A percentile compares a stretch with the other conserved stretches of the same genome.
Evolutionary conservation across 2,329 filamentous ascomycete genomes (phyloP).

Genomic region (Cladorrhinum sp.): DNA sequence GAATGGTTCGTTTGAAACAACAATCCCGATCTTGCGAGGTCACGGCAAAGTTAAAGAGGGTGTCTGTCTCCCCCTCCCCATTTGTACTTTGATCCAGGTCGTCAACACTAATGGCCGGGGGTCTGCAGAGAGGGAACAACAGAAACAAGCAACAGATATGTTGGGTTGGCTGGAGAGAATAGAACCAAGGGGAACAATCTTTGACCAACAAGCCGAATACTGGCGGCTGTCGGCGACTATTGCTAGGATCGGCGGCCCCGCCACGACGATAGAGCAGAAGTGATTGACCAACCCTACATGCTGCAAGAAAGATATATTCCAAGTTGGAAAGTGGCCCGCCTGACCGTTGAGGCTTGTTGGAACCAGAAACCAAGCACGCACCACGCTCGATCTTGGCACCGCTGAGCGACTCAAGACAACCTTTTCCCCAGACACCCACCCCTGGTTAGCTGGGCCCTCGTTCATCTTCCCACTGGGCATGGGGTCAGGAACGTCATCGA

Average conservation of each 20-base stretch:
- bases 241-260: conserved; percentile 1
- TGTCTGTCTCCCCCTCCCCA: not conserved
- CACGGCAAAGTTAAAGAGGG: not conserved
- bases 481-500: conserved; percentile 5
- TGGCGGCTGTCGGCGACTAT: not conserved
- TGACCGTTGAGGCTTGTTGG: conserved; percentile 2
- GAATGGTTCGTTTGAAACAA: not conserved
- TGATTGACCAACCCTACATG: conserved; percentile 4
- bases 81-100: not conserved
- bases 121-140: not conserved
- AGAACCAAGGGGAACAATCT: not conserved
- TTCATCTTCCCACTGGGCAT: not conserved
- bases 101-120: not conserved
- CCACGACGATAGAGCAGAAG: not conserved
- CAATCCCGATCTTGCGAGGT: not conserved
- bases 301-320: conserved; percentile 20
- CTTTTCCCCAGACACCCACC: not conserved
- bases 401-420: not conserved
- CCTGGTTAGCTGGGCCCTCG: not conserved
- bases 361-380: not conserved
- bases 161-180: conserved; percentile 4
- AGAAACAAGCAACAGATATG: not conserved
- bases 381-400: conserved; percentile 1
- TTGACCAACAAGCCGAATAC: conserved; percentile 6
- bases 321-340: conserved; percentile 12